A percentile compares a stretch with the other conserved stretches of the same genome.
These are phyloP conservation scores for Populus hybrid DNA, from an alignment of 441 rosid species.

Conservation along the genomic window DNA sequence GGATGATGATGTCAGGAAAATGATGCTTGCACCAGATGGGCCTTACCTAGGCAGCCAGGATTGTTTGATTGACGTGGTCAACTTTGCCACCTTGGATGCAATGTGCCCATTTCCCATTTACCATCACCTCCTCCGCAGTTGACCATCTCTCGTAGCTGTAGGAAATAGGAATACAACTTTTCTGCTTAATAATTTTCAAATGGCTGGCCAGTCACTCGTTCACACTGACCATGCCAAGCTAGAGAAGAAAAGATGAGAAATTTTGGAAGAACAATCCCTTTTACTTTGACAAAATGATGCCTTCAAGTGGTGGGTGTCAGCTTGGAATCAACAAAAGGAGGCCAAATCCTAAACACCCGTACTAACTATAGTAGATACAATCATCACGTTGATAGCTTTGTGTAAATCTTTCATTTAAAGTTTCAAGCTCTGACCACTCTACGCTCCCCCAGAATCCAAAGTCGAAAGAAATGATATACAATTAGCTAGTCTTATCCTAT, in stretches of 20 bases:
- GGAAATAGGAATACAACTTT: not conserved
- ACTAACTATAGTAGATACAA: not conserved
- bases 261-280: not conserved
- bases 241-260: not conserved
- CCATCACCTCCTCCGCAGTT: not conserved
- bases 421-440: not conserved
- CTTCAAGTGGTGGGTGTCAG: not conserved
- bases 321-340: too few relatives aligned
- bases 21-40: not conserved
- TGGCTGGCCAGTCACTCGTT: not conserved
- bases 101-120: not conserved
- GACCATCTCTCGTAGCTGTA: not conserved
- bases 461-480: not conserved
- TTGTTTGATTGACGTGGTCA: not conserved
- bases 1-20: too few relatives aligned
- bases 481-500: not conserved
- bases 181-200: not conserved
- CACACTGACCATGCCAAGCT: not conserved
- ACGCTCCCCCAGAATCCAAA: not conserved
- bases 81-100: not conserved
- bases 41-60: not conserved
- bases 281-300: not conserved
- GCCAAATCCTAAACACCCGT: not conserved
- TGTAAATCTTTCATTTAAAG: not conserved
- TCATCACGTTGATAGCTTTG: not conserved